Percentiles rank a stretch among this genome's conserved stretches.
These are phyloP conservation scores for Fusarium compactum DNA, from an alignment of 2,329 filamentous ascomycete species.

Conservation along the genomic window DNA sequence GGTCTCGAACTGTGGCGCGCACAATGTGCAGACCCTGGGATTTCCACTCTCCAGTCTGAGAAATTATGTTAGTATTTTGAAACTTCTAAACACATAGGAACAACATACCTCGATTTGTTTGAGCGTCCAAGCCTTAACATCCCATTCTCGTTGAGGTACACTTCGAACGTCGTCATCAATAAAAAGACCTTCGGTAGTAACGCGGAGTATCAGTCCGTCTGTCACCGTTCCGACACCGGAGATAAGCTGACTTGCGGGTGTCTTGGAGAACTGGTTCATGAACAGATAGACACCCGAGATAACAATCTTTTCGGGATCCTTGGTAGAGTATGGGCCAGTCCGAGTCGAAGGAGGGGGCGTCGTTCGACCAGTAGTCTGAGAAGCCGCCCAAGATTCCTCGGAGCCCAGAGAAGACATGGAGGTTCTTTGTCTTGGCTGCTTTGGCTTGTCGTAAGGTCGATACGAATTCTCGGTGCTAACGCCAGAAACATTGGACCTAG, in stretches of 20 bases:
- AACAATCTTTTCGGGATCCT: constrained; percentile 95
- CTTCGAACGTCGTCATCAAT: constrained; percentile 95
- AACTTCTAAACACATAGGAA: constrained; percentile 64
- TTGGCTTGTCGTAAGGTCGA: constrained; percentile 80
- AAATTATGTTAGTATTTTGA: constrained; percentile 57
- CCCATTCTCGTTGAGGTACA: constrained; percentile 97
- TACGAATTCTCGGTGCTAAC: constrained; percentile 76
- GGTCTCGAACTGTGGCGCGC: constrained; percentile 72
- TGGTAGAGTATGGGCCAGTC: constrained; percentile 83
- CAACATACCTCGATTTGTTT: constrained; percentile 93
- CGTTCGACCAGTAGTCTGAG: constrained; percentile 84
- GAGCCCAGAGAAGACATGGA: constrained; percentile 78
- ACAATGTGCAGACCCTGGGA: constrained; percentile 70
- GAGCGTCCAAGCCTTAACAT: constrained; percentile 97
- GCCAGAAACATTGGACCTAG: constrained; percentile 70
- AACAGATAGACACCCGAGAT: constrained; percentile 94
- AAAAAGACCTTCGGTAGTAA: constrained; percentile 94
- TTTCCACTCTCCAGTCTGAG: constrained; percentile 67
- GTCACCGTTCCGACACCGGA: constrained; percentile 88
- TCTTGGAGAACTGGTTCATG: constrained; percentile 87
- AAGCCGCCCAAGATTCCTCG: constrained; percentile 87
- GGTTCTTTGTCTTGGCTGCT: constrained; percentile 67
- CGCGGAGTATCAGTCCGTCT: constrained; percentile 90
- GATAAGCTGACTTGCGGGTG: constrained; percentile 90
- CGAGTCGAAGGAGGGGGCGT: constrained; percentile 84